Evolutionary conservation across 169 alveolate genomes (phyloP), one percentile per base, ranked within the genome.

Genomic region (Cryptosporidium parvum): DNA sequence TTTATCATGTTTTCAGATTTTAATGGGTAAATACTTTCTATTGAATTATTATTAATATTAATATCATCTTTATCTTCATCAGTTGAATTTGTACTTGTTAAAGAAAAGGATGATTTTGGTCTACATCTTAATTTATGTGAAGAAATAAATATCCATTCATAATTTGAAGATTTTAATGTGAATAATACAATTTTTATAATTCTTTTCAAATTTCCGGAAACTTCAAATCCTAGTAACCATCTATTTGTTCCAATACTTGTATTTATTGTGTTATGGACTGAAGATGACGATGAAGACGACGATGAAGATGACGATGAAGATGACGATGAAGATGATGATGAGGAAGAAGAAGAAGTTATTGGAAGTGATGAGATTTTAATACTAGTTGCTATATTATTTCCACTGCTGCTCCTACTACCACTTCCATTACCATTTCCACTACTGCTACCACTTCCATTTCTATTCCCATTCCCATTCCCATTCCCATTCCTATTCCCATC

Each of bases 161-260:
- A 80, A 31, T 80, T 62, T n/a, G 75, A 61, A 14, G 35, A 21
- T 44, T 61, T 61, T n/a, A 80, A 37, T 12, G 89, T 80, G 21
- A 59, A 59, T 8, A 80, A 37, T 7, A 80, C 65, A n/a, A 62
- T 80, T n/a, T 62, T 62, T 21, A 80, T 80, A 21, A 80, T 80
- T 42, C 67, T 58, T 21, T 65, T 23, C 26, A 80, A 65, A 5
- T 59, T 65, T 39, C 89, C 89, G 7, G 72, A 62, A 44, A 80
- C 65, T 8, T 80, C 89, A 62, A 80, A 80, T 42, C 89, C 89
- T 23, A 80, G 44, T 6, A 80, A 56, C 89, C 89, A 80, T 26
- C 89, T 37, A 80, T 62, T 80, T n/a, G 56, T 21, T 26, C 33
- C 39, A 42, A 8, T 14, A 35, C 10, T 53, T 0, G 23, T 26